Evolutionary conservation across 495 filamentous ascomycete genomes (phyloP), one percentile per base, ranked within the genome.

Genomic region (Cercophora samala): DNA sequence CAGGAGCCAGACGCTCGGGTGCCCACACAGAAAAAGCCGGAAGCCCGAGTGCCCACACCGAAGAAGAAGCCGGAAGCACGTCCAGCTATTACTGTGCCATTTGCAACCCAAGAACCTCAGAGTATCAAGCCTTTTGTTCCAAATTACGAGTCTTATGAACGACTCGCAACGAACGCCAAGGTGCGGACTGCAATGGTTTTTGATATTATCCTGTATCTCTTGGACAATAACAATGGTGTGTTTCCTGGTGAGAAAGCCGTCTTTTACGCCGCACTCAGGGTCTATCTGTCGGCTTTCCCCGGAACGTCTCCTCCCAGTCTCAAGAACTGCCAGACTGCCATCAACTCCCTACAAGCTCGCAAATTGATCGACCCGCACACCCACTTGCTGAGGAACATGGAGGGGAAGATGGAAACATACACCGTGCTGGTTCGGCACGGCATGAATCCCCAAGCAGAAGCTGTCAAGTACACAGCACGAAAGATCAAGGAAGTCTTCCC

Each of bases 221-320:
- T 96, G 9, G 81, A 89, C 26, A 84, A 82, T 58, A 90, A 90
- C 68, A 79, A 82, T 46, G 91, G 91, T 3, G 87, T 91, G 3
- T 93, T 91, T 65, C 91, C 91, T 13, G 87, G 88, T 24, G 86
- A 88, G n/a, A 82, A 83, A 63, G 87, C 91, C 58, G 79, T 97
- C 4, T 90, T 87, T 76, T 85, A 87, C 70, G 88, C 91, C n/a
- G 87, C 93, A 87, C 76, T 81, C 25, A 87, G 88, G 66, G 77
- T 87, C 84, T 76, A 80, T 76, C 62, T 77, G 73, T 67, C 89
- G n/a, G 66, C 69, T 51, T 77, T 77, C 82, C 26, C 72, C 83
- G 67, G 65, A 6, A 74, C 73, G 56, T 58, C 63, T 54, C 75
- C 75, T n/a, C 72, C 74, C 1, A 76, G 70, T 8, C 75, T 72